Base-by-base conservation (phyloP, 2,329 filamentous ascomycete genomes). In the Arthrocladium fulminans region DNA sequence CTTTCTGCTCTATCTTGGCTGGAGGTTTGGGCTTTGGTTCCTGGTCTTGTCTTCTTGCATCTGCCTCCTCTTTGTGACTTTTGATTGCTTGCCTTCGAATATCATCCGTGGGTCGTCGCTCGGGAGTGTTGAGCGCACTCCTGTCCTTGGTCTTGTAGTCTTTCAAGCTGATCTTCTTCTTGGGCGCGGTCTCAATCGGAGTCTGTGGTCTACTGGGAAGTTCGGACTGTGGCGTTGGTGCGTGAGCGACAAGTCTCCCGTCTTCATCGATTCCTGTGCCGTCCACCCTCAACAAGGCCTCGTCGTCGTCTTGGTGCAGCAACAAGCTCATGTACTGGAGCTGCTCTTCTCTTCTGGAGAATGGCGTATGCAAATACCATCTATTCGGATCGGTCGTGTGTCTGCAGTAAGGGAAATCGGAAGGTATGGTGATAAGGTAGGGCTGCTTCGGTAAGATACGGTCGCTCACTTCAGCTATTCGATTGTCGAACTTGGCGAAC, bases 321-420 rank as follows among this genome's bases (percentile, higher is more conserved):
- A 77, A 65, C 55, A 78, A 81, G 49, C 77, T 81, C 67, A 79
- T 70, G 61, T 82, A 82, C 59, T 82, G 79, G 45, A 79, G 67
- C 56, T 73, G 68, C 57, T 79, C 72, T 62, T 83, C 79, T 53
- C 73, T 66, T 15, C 63, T 63, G 44, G 66, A 63, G 62, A 81
- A 83, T 3, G 77, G 73, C 2, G 72, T 73, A 48, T 67, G 66
- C 54, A 71, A 65, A 51, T 68, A 67, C 71, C 71, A 74, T 56
- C 70, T 67, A 57, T 65, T 69, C 51, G 67, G 61, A 53, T 67
- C 65, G 34, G 66, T 66, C 46, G 61, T 61, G 35, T 65, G 66
- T 35, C 70, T 63, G 45, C 64, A 66, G 57, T 68, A 73, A 34
- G 70, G 70, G 45, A 65, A 63, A 60, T 71, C 68, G 27, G 68